These are phyloP conservation scores for Fusarium pilosicola DNA, from an alignment of 2,329 filamentous ascomycete species.

Conservation along the genomic window DNA sequence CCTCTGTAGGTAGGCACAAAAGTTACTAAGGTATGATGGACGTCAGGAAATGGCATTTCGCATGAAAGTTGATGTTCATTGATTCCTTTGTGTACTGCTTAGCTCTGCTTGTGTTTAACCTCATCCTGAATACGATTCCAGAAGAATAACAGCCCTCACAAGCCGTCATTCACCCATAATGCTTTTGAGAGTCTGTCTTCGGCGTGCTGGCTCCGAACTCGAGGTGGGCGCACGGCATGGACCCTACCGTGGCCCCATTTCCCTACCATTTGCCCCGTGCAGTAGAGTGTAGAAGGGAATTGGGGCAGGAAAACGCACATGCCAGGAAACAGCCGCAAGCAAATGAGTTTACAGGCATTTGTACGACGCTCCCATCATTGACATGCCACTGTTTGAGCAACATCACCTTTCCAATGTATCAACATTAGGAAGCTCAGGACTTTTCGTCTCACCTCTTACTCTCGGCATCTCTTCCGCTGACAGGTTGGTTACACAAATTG, in stretches of 20 bases:
- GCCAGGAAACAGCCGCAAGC: conserved; percentile 41
- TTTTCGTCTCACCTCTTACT: conserved; percentile 2
- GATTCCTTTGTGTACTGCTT: background rate
- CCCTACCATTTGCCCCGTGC: conserved; percentile 18
- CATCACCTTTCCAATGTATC: conserved; percentile 2
- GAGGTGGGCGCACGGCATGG: conserved; percentile 36
- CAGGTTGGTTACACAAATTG: background rate
- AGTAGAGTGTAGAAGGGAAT: background rate
- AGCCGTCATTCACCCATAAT: background rate
- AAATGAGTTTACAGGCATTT: conserved; percentile 42
- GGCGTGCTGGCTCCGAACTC: conserved; percentile 32
- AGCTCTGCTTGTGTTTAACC: background rate
- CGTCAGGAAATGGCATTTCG: conserved; percentile 24
- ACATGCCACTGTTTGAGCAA: conserved; percentile 38
- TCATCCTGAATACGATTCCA: background rate
- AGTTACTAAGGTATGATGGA: conserved; percentile 4
- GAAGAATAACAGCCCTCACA: background rate
- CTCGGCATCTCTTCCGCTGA: conserved; percentile 31
- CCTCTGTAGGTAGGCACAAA: conserved; percentile 9
- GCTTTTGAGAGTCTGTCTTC: conserved; percentile 19
- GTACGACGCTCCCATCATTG: conserved; percentile 35
- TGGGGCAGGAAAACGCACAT: conserved; percentile 36
- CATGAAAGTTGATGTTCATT: conserved; percentile 10
- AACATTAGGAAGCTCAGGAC: conserved; percentile 22
- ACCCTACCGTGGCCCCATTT: conserved; percentile 42